These are phyloP conservation scores for Hagleromyces aurorensis DNA, from an alignment of 805 yeast species.

Conservation along the genomic window DNA sequence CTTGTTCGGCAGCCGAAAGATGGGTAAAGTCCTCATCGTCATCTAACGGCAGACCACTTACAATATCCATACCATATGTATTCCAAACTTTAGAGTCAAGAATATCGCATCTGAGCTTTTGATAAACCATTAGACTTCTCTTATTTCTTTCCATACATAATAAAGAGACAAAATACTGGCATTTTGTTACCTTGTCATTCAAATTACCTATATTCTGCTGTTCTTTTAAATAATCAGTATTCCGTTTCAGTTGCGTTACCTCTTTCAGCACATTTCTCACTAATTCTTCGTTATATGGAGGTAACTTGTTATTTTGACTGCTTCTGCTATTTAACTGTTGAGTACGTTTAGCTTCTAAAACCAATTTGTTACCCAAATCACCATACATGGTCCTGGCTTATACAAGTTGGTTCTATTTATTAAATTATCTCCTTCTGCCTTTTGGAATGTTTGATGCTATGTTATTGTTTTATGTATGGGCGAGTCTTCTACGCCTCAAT, in stretches of 20 bases:
- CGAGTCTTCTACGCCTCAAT: too few species aligned
- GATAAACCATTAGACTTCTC: slow-evolving; percentile 80
- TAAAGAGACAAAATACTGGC: slow-evolving; percentile 51
- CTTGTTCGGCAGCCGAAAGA: slow-evolving; percentile 71
- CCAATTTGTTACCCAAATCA: slow-evolving; percentile 74
- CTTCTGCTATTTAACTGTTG: slow-evolving; percentile 42
- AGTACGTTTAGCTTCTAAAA: slow-evolving; percentile 77
- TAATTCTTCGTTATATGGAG: slow-evolving; percentile 64
- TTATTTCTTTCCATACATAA: slow-evolving; percentile 82
- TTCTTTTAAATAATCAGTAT: slow-evolving; percentile 41
- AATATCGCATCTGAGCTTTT: slow-evolving; percentile 58
- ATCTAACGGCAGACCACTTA: slow-evolving; percentile 31
- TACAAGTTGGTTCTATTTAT: too few species aligned
- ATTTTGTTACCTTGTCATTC: slow-evolving; percentile 43
- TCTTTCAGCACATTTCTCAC: slow-evolving; percentile 68
- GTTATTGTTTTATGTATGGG: too few species aligned
- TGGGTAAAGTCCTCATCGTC: slow-evolving; percentile 36
- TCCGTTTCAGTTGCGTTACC: slow-evolving; percentile 51
- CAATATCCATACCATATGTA: slow-evolving; percentile 35
- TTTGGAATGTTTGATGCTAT: too few species aligned
- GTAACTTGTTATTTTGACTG: slow-evolving; percentile 27
- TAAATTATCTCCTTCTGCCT: too few species aligned
- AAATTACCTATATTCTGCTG: slow-evolving; percentile 19
- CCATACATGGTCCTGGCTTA: slow-evolving; percentile 87
- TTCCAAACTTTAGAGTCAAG: slow-evolving; percentile 69